Evolutionary conservation across 495 filamentous ascomycete species (phyloP).

Genomic region (Aspergillus funiculosus): DNA sequence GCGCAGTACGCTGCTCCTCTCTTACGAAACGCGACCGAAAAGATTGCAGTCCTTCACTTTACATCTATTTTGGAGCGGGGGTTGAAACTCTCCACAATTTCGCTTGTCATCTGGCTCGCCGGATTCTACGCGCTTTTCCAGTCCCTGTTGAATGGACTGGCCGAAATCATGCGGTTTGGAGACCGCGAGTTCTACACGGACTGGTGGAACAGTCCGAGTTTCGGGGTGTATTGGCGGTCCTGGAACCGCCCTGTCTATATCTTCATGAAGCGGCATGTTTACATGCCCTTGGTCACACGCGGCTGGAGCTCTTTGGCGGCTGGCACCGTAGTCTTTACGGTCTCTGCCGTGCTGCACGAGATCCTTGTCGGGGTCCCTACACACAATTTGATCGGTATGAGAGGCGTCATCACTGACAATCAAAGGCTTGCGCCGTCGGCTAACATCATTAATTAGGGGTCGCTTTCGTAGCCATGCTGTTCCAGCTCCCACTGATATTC

Average conservation of each 20-base stretch:
- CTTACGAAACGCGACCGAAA: constrained; percentile 79
- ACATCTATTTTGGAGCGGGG: constrained; percentile 78
- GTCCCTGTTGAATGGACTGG: constrained; percentile 78
- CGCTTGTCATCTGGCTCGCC: constrained; percentile 88
- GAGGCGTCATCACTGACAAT: not conserved
- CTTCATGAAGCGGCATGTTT: constrained; percentile 93
- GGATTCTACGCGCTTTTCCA: constrained; percentile 98
- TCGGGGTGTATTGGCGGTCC: constrained; percentile 86
- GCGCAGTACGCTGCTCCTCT: constrained; percentile 92
- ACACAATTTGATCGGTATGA: constrained; percentile 82
- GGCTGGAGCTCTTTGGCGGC: constrained; percentile 66
- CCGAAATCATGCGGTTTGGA: constrained; percentile 83
- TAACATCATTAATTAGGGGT: constrained; percentile 55
- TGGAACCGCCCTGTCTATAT: constrained; percentile 98
- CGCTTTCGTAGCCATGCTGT: constrained; percentile 88
- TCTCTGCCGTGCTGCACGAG: constrained; percentile 87
- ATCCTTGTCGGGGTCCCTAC: constrained; percentile 91
- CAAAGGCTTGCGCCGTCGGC: not conserved
- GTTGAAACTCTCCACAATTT: constrained; percentile 92
- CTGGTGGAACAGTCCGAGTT: constrained; percentile 91
- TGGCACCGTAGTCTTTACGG: constrained; percentile 71
- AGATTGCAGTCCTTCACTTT: constrained; percentile 75
- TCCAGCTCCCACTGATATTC: constrained; percentile 83
- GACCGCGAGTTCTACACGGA: constrained; percentile 93
- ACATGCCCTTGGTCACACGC: constrained; percentile 73